These are phyloP conservation scores for Solanum bulbocastanum DNA, from an alignment of 257 asterid genomes.

Conservation along the genomic window DNA sequence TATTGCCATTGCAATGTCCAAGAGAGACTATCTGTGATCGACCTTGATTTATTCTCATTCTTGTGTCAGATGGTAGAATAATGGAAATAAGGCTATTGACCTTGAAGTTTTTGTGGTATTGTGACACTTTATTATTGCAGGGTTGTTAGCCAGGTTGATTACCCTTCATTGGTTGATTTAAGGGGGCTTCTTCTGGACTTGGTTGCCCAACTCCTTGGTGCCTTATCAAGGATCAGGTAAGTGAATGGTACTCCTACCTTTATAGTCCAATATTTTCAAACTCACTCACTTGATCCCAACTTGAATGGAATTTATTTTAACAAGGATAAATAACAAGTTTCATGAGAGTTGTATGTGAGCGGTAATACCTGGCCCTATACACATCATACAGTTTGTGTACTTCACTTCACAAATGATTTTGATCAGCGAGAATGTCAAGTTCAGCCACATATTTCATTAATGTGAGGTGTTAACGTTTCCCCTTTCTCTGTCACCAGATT, in stretches of 20 bases:
- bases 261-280: not conserved
- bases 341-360: not conserved
- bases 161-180: conserved; percentile 97
- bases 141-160: conserved; percentile 96
- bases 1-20: not conserved
- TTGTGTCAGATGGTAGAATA: not conserved
- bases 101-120: not conserved
- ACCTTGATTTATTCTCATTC: not conserved
- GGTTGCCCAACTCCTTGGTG: conserved; percentile 98
- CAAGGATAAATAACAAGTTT: not conserved
- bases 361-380: not conserved
- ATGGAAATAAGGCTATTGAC: not conserved
- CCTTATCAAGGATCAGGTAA: conserved; percentile 92
- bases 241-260: not conserved
- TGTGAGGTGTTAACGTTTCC: not conserved
- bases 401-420: not conserved
- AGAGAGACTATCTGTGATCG: not conserved
- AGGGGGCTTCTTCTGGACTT: conserved; percentile 97
- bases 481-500: conserved; percentile 36
- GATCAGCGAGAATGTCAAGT: not conserved
- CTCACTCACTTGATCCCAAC: not conserved
- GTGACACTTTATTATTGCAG: conserved; percentile 32
- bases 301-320: not conserved
- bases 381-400: not conserved
- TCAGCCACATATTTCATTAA: not conserved